Percentiles rank a stretch among this genome's conserved stretches.
Conservation (phyloP, 83 land plant genomes). For the Thuja plicata region DNA sequence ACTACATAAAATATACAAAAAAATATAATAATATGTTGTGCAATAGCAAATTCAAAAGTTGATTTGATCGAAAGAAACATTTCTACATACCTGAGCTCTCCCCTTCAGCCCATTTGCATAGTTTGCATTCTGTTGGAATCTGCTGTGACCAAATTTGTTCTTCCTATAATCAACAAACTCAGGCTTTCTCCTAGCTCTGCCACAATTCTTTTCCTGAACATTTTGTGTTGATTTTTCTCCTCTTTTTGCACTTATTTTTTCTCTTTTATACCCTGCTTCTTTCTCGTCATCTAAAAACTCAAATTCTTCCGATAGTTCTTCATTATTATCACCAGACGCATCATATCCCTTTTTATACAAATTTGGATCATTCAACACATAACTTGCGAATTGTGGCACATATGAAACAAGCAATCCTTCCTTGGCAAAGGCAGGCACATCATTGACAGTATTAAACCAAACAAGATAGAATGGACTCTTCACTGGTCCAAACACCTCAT, state of each 20-base stretch:
- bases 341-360: slow-evolving; percentile 90
- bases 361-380: slow-evolving; percentile 60
- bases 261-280: slow-evolving; percentile 80
- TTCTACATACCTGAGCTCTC: slow-evolving; percentile 1
- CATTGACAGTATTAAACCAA: slow-evolving; percentile 65
- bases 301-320: slow-evolving; percentile 76
- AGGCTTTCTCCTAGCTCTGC: slow-evolving; percentile 8
- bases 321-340: slow-evolving; percentile 94
- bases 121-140: neutral
- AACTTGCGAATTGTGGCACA: slow-evolving; percentile 76
- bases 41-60: neutral
- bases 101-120: neutral
- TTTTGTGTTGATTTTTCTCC: slow-evolving; percentile 23
- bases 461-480: slow-evolving; percentile 88
- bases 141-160: slow-evolving; percentile 10
- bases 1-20: neutral
- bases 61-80: no score
- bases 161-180: slow-evolving; percentile 18
- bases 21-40: neutral
- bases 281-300: slow-evolving; percentile 99
- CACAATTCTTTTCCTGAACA: neutral
- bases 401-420: slow-evolving; percentile 70
- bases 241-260: no score
- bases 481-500: slow-evolving; percentile 98
- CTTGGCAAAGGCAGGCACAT: slow-evolving; percentile 63